phyloP scores from a whole-genome alignment of 306 rosid species.

The Pyrus bretschneideri region DNA sequence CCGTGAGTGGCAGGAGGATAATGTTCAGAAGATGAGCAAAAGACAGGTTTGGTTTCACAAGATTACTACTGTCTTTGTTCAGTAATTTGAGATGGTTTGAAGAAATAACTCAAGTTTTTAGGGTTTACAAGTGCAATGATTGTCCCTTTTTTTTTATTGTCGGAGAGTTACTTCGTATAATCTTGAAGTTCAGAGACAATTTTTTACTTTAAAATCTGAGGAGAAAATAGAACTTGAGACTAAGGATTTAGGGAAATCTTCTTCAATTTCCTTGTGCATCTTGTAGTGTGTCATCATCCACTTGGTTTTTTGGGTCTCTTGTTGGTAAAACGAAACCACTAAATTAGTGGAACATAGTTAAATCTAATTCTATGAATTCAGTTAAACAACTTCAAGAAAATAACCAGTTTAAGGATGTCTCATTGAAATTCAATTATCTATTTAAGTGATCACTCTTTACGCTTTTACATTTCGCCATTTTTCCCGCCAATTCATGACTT shows the following conservation, averaged over 20 bases:
- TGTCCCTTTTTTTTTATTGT: no score
- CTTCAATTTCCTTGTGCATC: no score
- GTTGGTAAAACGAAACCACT: background rate
- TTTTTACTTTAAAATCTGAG: no score
- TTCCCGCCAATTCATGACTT: accelerated
- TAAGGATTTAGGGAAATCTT: no score
- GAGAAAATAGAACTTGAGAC: no score
- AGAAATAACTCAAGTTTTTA: no score
- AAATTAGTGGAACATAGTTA: background rate
- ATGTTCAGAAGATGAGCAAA: constrained; percentile 52
- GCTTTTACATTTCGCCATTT: no score
- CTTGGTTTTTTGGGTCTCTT: background rate
- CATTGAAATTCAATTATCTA: background rate
- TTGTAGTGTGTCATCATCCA: no score
- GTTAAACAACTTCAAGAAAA: background rate
- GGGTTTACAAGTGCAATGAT: no score
- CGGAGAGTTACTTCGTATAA: no score
- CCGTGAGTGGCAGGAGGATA: constrained; percentile 70
- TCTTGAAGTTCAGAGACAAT: no score
- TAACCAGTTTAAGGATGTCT: background rate
- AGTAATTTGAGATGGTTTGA: background rate
- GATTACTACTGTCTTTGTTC: background rate
- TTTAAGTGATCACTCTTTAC: background rate
- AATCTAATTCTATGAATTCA: no score
- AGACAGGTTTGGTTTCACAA: constrained; percentile 49